These are phyloP conservation scores for Cercospora brassicicola DNA, from an alignment of 2,329 filamentous ascomycete genomes.

Conservation along the genomic window DNA sequence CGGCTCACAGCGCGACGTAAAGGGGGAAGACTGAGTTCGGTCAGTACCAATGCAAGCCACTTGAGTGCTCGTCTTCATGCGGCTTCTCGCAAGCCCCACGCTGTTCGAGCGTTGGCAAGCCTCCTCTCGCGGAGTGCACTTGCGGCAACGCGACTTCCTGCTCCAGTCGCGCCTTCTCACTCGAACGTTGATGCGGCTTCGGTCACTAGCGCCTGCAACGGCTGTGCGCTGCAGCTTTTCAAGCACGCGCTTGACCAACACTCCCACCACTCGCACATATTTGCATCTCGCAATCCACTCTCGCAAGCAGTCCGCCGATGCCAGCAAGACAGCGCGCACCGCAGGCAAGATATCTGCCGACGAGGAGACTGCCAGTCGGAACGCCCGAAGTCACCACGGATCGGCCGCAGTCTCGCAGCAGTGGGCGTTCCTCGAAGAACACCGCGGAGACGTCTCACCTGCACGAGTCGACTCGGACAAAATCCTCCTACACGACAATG, in stretches of 20 bases:
- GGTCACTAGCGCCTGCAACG: neutral
- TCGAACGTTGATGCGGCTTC: neutral
- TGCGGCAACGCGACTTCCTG: neutral
- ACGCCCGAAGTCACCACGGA: constrained; percentile 25
- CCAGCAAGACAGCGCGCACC: constrained; percentile 10
- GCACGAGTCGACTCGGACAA: neutral
- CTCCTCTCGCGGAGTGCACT: neutral
- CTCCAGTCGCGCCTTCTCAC: neutral
- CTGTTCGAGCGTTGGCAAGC: neutral
- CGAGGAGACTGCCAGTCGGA: constrained; percentile 34
- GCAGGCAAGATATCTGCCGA: constrained; percentile 19
- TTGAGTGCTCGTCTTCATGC: neutral
- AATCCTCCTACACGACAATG: neutral
- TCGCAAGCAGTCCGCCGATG: neutral
- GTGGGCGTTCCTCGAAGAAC: constrained; percentile 10
- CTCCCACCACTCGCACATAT: neutral
- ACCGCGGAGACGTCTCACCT: neutral
- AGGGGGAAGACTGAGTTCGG: neutral
- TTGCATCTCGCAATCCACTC: neutral
- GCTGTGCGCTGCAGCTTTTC: neutral
- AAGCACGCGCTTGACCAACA: neutral
- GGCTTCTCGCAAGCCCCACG: neutral
- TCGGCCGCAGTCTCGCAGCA: constrained; percentile 5
- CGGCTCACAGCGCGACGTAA: neutral
- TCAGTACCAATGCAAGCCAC: neutral